Conservation (phyloP, 2,329 filamentous ascomycete species). For the Botrytis paeoniae region DNA sequence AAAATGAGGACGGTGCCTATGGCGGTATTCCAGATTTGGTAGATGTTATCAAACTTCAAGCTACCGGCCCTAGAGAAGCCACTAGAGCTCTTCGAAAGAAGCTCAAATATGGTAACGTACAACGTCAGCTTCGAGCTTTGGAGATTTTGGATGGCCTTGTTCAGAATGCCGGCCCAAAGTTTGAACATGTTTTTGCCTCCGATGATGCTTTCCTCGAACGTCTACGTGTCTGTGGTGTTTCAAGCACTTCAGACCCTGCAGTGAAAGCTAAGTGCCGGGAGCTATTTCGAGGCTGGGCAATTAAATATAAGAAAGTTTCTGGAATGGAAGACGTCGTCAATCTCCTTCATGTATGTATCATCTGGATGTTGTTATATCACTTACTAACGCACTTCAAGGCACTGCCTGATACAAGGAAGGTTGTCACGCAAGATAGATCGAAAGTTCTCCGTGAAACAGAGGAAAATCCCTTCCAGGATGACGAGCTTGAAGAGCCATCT, state of each 20-base stretch:
- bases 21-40: constrained; percentile 91
- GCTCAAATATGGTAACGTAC: constrained; percentile 95
- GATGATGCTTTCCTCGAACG: constrained; percentile 92
- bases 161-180: constrained; percentile 85
- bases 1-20: constrained; percentile 86
- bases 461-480: constrained; percentile 64
- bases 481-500: constrained; percentile 54
- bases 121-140: constrained; percentile 85
- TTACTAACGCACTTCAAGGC: constrained; percentile 40
- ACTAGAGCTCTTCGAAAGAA: constrained; percentile 94
- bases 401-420: constrained; percentile 66
- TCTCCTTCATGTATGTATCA: constrained; percentile 61
- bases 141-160: constrained; percentile 89
- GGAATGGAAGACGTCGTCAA: constrained; percentile 78
- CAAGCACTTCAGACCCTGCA: constrained; percentile 76
- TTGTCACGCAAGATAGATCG: constrained; percentile 72
- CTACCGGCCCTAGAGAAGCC: constrained; percentile 81
- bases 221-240: constrained; percentile 81
- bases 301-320: constrained; percentile 73
- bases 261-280: constrained; percentile 87
- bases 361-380: not conserved
- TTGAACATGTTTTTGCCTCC: constrained; percentile 74
- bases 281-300: constrained; percentile 83
- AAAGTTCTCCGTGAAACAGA: constrained; percentile 81
- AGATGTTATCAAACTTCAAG: constrained; percentile 88